Conservation (phyloP, 495 filamentous ascomycete genomes). For the Neurospora cerealis region DNA sequence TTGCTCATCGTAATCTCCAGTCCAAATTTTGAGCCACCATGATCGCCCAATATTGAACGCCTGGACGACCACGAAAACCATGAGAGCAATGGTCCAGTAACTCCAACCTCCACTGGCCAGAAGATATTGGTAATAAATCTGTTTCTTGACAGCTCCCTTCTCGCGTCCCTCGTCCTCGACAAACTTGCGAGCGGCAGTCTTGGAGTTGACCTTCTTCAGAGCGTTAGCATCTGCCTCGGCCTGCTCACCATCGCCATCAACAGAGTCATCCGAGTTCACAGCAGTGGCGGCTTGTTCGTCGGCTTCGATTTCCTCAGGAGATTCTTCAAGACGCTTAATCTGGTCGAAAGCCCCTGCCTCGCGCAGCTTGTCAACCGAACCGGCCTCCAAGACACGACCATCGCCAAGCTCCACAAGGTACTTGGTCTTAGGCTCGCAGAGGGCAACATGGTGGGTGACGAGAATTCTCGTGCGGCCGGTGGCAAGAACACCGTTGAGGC, state of each 20-base stretch:
- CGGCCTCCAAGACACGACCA: conserved; percentile 53
- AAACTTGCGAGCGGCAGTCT: conserved; percentile 48
- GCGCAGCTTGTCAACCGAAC: conserved; percentile 47
- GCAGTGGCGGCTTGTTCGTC: conserved; percentile 33
- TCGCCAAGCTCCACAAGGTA: conserved; percentile 62
- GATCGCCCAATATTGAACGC: conserved; percentile 41
- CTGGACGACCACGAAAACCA: conserved; percentile 43
- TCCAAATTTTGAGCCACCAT: conserved; percentile 69
- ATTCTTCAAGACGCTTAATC: conserved; percentile 49
- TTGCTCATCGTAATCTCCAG: conserved; percentile 30
- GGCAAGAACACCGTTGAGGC: conserved; percentile 58
- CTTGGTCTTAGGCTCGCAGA: conserved; percentile 58
- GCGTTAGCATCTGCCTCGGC: conserved; percentile 22
- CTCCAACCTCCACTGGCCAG: conserved; percentile 52
- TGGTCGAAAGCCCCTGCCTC: conserved; percentile 44
- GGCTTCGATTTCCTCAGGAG: conserved; percentile 31
- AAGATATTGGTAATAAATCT: conserved; percentile 57
- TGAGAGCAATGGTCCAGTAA: conserved; percentile 50
- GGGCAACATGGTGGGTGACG: conserved; percentile 71
- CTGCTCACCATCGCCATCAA: conserved; percentile 14
- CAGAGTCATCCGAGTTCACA: conserved; percentile 33
- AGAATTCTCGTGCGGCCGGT: conserved; percentile 64
- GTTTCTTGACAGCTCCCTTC: conserved; percentile 50
- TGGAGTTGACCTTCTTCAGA: conserved; percentile 34
- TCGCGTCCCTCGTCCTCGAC: conserved; percentile 64